Percentiles rank a stretch among this genome's conserved stretches.
Evolutionary conservation across 2,329 filamentous ascomycete genomes (phyloP).

Genomic region (Aspergillus floridensis): DNA sequence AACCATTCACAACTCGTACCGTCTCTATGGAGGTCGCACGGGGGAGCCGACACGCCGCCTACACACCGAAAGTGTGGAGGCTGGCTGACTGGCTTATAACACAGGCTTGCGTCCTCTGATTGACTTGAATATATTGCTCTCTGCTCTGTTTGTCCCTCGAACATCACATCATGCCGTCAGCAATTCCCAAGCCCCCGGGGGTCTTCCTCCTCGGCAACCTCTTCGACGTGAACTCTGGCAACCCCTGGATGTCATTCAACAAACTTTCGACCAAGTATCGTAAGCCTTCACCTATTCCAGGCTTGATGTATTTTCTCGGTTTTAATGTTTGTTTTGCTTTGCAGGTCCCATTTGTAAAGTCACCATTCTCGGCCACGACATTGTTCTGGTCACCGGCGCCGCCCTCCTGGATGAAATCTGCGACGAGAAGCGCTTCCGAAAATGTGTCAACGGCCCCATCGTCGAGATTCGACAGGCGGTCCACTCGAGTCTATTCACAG

Average conservation of each 20-base stretch:
- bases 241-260: slow-evolving; percentile 52
- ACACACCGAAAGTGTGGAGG: not conserved
- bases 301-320: not conserved
- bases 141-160: not conserved
- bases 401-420: slow-evolving; percentile 63
- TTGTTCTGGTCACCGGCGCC: slow-evolving; percentile 54
- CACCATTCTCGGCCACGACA: slow-evolving; percentile 44
- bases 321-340: not conserved
- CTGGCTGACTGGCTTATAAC: not conserved
- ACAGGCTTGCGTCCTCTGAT: not conserved
- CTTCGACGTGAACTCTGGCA: slow-evolving; percentile 49
- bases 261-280: slow-evolving; percentile 50
- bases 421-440: slow-evolving; percentile 62
- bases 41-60: slow-evolving; percentile 4
- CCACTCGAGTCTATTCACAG: slow-evolving; percentile 68
- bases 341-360: slow-evolving; percentile 61
- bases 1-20: slow-evolving; percentile 6
- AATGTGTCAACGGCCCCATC: slow-evolving; percentile 52
- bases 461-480: slow-evolving; percentile 59
- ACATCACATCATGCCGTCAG: slow-evolving; percentile 39
- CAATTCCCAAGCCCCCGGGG: slow-evolving; percentile 53
- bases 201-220: slow-evolving; percentile 54
- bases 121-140: not conserved
- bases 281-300: slow-evolving; percentile 19
- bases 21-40: slow-evolving; percentile 11